Evolutionary conservation across 192 early-diverging fungal species (phyloP).

Genomic region (Podila minutissima): DNA sequence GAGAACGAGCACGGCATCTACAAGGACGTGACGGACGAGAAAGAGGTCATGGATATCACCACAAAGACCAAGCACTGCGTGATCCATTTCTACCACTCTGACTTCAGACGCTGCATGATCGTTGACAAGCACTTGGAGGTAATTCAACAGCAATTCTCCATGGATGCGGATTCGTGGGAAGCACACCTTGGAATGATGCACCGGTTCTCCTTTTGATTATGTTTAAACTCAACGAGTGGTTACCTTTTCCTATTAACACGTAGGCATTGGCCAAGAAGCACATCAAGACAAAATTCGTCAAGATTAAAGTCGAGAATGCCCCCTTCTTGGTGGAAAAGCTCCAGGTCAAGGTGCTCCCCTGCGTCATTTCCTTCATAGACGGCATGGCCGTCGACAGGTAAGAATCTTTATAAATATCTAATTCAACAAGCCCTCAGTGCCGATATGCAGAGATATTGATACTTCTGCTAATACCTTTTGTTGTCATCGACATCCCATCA

Average conservation of each 20-base stretch:
- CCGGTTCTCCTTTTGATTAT: background rate
- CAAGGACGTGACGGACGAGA: conserved; percentile 79
- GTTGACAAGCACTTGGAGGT: conserved; percentile 90
- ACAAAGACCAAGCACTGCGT: conserved; percentile 77
- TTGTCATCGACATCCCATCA: conserved; percentile 24
- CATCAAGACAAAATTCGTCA: conserved; percentile 87
- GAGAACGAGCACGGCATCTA: conserved; percentile 81
- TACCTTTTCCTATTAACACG: background rate
- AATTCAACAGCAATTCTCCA: background rate
- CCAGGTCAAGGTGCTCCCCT: conserved; percentile 87
- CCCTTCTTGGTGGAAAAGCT: conserved; percentile 94
- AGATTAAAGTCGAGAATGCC: conserved; percentile 87
- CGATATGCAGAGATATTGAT: background rate
- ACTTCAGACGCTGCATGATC: conserved; percentile 94
- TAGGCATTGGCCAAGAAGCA: conserved; percentile 78
- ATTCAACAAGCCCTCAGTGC: background rate
- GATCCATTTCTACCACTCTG: conserved; percentile 90
- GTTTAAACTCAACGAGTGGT: background rate
- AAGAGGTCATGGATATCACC: conserved; percentile 85
- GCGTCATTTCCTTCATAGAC: conserved; percentile 81
- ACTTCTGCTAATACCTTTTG: background rate
- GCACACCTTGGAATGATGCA: no score
- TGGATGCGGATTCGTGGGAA: no score
- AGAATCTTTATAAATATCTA: background rate
- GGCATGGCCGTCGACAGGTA: conserved; percentile 80